Evolutionary conservation across 768 basidiomycete genomes (phyloP), one percentile per base, ranked within the genome.

Genomic region (Kondoa subrosea): DNA sequence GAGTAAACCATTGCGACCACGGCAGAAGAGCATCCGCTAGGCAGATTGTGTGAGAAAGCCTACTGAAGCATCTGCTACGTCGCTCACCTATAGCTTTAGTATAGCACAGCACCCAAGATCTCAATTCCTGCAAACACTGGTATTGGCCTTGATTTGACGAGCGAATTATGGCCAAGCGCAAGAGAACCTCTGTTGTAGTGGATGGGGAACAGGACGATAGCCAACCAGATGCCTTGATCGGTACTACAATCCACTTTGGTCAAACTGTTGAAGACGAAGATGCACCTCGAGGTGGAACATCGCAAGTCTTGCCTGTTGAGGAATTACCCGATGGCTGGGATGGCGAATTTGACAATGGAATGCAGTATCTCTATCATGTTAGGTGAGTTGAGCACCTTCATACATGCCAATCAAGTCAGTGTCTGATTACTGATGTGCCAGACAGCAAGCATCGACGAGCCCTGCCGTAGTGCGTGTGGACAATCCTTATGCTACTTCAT

Each of bases 291-390:
- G 61, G 61, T 21, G 61, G 61, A 32, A 32, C 30, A 15, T 17
- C 30, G 29, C 61, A 63, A 63, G 61, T 63, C 61, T 63, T 63
- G 61, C 61, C 61, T 3, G 61, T 63, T 16, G 61, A 32, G 12
- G 61, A 63, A 8, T n/a, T 63, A n/a, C 29, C 61, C 3, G 16
- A 31, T 3, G 61, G 17, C 4, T n/a, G 3, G 3, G 15, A 27
- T 27, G 61, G 61, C 3, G 61, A 63, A 17, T 33, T 16, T 27
- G 27, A 30, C 29, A 33, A 63, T n/a, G 61, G n/a, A 12, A 15
- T 16, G 15, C 61, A 63, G 61, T 63, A 63, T 32, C 61, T 63
- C 16, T 63, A 31, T 32, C 61, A 31, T 16, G 61, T 63, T 32
- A 63, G 61, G 61, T 63, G 3, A 63, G 61, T 27, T 59, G n/a